Evolutionary conservation across 1,284 basidiomycete species (phyloP).

Genomic region (Fomitopsis pinicola): DNA sequence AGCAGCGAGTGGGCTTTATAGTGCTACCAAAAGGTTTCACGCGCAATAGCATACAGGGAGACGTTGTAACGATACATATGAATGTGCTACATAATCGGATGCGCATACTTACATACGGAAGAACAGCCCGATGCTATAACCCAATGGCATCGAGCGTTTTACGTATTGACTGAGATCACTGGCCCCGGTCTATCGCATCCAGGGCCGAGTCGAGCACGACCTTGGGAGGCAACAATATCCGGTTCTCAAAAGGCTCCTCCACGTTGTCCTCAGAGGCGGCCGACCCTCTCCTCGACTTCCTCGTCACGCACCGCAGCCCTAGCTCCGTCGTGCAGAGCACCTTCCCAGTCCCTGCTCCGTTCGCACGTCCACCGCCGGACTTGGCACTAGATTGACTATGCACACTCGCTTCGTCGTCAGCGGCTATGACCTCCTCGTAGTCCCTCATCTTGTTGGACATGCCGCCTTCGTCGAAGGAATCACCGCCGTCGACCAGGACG

Average conservation of each 20-base stretch:
- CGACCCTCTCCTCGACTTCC: conserved; percentile 32
- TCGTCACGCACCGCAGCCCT: conserved; percentile 59
- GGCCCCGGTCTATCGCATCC: conserved; percentile 35
- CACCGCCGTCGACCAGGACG: conserved; percentile 48
- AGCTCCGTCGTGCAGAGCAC: conserved; percentile 69
- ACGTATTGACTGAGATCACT: not conserved
- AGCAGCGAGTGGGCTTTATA: no score
- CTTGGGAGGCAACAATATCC: conserved; percentile 61
- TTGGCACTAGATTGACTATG: conserved; percentile 1
- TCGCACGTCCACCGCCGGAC: not conserved
- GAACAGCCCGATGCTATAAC: not conserved
- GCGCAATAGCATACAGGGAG: no score
- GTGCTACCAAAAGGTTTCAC: no score
- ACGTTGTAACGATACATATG: not conserved
- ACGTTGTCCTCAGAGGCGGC: conserved; percentile 18
- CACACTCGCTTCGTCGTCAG: conserved; percentile 13
- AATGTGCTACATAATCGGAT: no score
- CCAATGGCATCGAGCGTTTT: not conserved
- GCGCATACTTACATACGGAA: not conserved
- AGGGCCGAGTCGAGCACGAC: conserved; percentile 69
- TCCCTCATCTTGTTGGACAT: conserved; percentile 70
- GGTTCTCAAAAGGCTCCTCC: conserved; percentile 48
- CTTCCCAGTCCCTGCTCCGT: conserved; percentile 11
- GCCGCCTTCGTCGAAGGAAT: conserved; percentile 41
- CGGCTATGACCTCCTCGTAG: conserved; percentile 42